Percentiles rank a stretch among this genome's conserved stretches.
Evolutionary conservation across 129 eudicot species (phyloP).

Genomic region (Flaveria trinervia): DNA sequence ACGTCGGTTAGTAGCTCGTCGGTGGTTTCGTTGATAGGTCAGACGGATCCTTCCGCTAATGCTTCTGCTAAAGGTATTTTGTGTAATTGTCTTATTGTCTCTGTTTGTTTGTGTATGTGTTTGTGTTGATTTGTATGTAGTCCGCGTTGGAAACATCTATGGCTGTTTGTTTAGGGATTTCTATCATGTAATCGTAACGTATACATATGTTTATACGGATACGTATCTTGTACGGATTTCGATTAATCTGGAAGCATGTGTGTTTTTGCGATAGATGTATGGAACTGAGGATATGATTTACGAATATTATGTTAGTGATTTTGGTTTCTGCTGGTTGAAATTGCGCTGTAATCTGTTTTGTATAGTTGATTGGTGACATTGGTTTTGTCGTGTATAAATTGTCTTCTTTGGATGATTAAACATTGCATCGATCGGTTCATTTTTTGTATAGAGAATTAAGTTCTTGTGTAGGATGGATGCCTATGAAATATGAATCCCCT

Average conservation of each 20-base stretch:
- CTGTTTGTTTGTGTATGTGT: not conserved
- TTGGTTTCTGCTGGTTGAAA: not conserved
- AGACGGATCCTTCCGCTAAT: conserved; percentile 44
- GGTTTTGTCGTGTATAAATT: not conserved
- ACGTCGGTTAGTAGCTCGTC: conserved; percentile 37
- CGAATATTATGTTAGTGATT: not conserved
- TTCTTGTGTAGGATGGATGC: conserved; percentile 1
- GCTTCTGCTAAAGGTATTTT: conserved; percentile 54
- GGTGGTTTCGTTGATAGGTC: conserved; percentile 48
- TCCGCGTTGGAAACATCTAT: not conserved
- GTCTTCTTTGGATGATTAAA: not conserved
- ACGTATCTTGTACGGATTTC: not conserved
- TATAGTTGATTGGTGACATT: conserved; percentile 18
- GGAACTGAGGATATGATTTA: not conserved
- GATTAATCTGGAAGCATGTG: not conserved
- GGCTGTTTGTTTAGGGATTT: conserved; percentile 9
- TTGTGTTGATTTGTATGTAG: not conserved
- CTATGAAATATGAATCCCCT: not conserved
- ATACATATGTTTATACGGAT: not conserved
- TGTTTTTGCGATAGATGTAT: too few species aligned
- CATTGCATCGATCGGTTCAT: not conserved
- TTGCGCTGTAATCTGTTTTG: conserved; percentile 4
- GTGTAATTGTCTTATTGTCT: not conserved
- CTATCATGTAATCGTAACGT: not conserved
- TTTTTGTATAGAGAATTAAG: conserved; percentile 1